A percentile compares a stretch with the other conserved stretches of the same genome.
Evolutionary conservation across 306 rosid genomes (phyloP).

Genomic region (Trifolium pratense): DNA sequence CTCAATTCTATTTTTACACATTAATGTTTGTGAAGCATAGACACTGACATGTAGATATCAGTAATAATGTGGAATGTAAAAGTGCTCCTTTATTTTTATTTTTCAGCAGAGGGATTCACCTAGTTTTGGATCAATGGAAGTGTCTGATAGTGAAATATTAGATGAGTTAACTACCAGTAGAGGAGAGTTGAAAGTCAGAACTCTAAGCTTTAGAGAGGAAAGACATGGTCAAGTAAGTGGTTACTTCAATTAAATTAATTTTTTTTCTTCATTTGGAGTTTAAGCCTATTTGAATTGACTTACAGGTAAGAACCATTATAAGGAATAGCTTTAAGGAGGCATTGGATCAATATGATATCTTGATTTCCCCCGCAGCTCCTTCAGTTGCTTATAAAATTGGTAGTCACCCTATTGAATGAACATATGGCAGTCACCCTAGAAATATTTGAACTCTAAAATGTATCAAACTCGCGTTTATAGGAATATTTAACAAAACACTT

Average conservation of each 20-base stretch:
- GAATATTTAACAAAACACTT: no score
- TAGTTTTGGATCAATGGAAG: conserved; percentile 46
- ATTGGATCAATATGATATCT: conserved; percentile 76
- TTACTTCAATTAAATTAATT: conserved; percentile 7
- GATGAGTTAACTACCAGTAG: conserved; percentile 75
- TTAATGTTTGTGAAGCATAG: neutral
- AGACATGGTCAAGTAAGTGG: conserved; percentile 47
- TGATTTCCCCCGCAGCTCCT: conserved; percentile 91
- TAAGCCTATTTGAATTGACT: neutral
- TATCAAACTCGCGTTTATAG: neutral
- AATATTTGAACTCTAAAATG: conserved; percentile 25
- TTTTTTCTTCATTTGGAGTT: neutral
- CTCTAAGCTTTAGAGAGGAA: conserved; percentile 69
- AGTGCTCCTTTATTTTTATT: neutral
- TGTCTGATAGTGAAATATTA: conserved; percentile 58
- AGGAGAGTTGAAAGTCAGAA: conserved; percentile 81
- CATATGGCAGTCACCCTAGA: no score
- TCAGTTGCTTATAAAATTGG: conserved; percentile 78
- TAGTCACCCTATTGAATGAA: no score
- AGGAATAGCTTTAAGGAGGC: conserved; percentile 87
- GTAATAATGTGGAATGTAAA: neutral
- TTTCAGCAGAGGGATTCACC: conserved; percentile 52
- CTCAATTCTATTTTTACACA: conserved; percentile 1
- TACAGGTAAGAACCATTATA: conserved; percentile 91
- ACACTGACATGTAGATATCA: neutral